Evolutionary conservation across 1,284 basidiomycete species (phyloP).

Genomic region (Sphaerobolus stellatus): DNA sequence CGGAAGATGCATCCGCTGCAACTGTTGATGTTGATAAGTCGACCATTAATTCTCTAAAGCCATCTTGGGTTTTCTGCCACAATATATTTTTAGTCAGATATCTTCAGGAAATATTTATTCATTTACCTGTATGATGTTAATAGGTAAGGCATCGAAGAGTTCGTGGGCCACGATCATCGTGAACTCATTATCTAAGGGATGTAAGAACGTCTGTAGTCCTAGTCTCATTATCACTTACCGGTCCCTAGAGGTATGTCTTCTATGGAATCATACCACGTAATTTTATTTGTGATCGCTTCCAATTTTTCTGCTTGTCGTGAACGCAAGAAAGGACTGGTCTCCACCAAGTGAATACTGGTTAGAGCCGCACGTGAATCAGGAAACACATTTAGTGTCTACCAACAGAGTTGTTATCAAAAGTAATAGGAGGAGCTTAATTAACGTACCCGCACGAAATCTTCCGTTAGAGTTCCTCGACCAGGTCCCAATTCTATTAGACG

Average conservation of each 20-base stretch:
- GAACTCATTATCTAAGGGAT: conserved; percentile 49
- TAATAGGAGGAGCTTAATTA: too few relatives aligned
- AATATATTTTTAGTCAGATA: too few relatives aligned
- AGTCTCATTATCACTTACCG: conserved; percentile 23
- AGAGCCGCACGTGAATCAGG: conserved; percentile 41
- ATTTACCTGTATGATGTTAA: conserved; percentile 84
- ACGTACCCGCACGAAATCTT: conserved; percentile 84
- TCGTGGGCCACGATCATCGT: conserved; percentile 94
- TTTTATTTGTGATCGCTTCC: conserved; percentile 21
- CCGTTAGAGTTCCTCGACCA: conserved; percentile 89
- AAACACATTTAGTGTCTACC: conserved; percentile 57
- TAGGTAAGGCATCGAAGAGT: conserved; percentile 96
- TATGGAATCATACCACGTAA: conserved; percentile 78
- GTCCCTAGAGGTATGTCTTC: conserved; percentile 53
- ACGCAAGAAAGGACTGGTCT: conserved; percentile 73
- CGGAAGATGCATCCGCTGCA: not conserved
- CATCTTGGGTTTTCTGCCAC: conserved; percentile 67
- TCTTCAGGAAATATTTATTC: too few relatives aligned
- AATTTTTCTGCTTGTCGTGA: conserved; percentile 65
- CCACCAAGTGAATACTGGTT: conserved; percentile 72
- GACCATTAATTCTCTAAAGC: conserved; percentile 88
- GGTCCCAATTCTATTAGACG: conserved; percentile 93
- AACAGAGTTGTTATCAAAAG: too few relatives aligned
- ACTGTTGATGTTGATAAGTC: conserved; percentile 31
- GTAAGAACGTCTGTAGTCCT: not conserved